A percentile compares a stretch with the other conserved stretches of the same genome.
Conservation (phyloP, 139 green algal genomes). For the Tetradesmus obliquus region DNA sequence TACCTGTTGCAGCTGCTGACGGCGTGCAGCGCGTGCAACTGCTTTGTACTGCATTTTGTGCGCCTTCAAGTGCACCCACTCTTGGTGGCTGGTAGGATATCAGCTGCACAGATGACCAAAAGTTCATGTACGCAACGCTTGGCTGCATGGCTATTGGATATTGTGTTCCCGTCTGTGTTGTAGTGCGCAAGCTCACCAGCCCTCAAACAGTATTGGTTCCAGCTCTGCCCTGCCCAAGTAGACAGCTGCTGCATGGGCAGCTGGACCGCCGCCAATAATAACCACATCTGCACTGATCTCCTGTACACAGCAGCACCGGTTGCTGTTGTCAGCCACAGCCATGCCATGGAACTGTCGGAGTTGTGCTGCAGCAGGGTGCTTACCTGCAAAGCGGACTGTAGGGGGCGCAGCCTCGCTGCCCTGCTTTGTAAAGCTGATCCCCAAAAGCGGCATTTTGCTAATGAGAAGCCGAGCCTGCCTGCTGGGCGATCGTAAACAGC, state of each 20-base stretch:
- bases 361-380: background rate
- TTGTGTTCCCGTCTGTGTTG: background rate
- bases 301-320: conserved; percentile 13
- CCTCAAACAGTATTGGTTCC: conserved; percentile 70
- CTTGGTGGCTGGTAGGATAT: background rate
- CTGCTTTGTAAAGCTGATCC: background rate
- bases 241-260: conserved; percentile 86
- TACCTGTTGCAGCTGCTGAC: background rate
- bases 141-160: too few relatives aligned
- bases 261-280: conserved; percentile 86
- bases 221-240: conserved; percentile 78
- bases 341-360: background rate
- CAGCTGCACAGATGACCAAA: background rate
- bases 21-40: background rate
- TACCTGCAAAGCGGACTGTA: background rate
- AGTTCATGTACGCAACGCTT: too few relatives aligned
- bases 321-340: conserved; percentile 3
- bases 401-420: background rate
- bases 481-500: background rate
- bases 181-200: conserved; percentile 11
- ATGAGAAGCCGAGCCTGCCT: background rate
- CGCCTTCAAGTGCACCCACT: background rate
- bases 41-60: background rate
- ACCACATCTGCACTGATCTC: conserved; percentile 64
- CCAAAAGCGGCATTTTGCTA: background rate